These are phyloP conservation scores for Ophiostoma himal-ulmi DNA, from an alignment of 2,329 filamentous ascomycete genomes.

Conservation along the genomic window DNA sequence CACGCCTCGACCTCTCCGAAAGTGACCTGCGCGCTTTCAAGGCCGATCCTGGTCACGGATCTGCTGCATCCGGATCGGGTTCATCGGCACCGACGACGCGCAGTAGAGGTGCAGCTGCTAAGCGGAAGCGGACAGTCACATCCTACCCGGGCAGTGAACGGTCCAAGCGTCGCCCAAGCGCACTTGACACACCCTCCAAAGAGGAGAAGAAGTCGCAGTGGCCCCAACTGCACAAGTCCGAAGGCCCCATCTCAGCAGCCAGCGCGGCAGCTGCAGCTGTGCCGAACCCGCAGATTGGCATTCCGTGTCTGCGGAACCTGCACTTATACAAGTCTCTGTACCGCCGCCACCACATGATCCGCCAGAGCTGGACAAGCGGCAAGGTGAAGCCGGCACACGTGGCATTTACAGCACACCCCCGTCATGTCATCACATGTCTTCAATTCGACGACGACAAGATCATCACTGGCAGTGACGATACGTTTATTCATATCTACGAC, in stretches of 20 bases:
- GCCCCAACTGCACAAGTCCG: slow-evolving; percentile 53
- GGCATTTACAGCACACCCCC: slow-evolving; percentile 91
- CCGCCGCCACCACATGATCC: slow-evolving; percentile 84
- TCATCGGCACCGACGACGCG: slow-evolving; percentile 2
- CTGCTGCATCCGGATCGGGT: not conserved
- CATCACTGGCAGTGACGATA: slow-evolving; percentile 93
- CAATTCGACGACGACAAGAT: slow-evolving; percentile 99
- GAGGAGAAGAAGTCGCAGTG: slow-evolving; percentile 40
- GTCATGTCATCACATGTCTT: slow-evolving; percentile 93
- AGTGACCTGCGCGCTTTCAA: slow-evolving; percentile 30
- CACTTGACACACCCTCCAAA: slow-evolving; percentile 40
- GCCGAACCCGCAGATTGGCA: slow-evolving; percentile 71
- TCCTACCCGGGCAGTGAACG: slow-evolving; percentile 43
- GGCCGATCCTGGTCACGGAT: slow-evolving; percentile 27
- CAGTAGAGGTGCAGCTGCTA: slow-evolving; percentile 31
- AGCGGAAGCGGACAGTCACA: slow-evolving; percentile 51
- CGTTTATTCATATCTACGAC: slow-evolving; percentile 95
- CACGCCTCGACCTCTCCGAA: slow-evolving; percentile 29
- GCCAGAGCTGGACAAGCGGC: slow-evolving; percentile 85
- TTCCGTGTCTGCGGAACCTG: slow-evolving; percentile 71
- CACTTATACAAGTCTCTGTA: slow-evolving; percentile 97
- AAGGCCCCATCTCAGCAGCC: slow-evolving; percentile 81
- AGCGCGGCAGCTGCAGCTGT: slow-evolving; percentile 77
- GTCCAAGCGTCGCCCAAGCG: slow-evolving; percentile 49
- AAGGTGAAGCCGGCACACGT: slow-evolving; percentile 82